Evolutionary conservation across 176 grass and related monocot species (phyloP).

Genomic region (bread wheat (Triticum aestivum)): DNA sequence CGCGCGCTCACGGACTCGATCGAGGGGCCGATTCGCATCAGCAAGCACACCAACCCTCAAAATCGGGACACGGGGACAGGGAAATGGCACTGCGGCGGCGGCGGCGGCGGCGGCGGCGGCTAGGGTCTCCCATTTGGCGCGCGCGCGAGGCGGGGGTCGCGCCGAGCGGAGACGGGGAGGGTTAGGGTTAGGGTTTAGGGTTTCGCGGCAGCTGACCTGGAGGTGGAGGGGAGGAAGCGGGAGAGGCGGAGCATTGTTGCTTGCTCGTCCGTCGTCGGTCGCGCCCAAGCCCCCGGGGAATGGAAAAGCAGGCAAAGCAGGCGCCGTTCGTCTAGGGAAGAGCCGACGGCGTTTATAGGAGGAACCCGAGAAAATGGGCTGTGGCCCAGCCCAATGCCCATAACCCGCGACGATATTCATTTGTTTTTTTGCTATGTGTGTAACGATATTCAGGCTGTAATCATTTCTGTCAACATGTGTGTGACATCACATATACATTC

Average conservation of each 20-base stretch:
- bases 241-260: constrained; percentile 46
- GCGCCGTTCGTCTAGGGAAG: constrained; percentile 18
- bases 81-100: not conserved
- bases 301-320: not conserved
- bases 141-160: not conserved
- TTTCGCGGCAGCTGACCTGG: constrained; percentile 28
- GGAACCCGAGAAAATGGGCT: not conserved
- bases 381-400: not conserved
- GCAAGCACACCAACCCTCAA: not conserved
- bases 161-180: not conserved
- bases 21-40: not conserved
- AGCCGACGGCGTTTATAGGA: not conserved
- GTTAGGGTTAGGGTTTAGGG: constrained; percentile 18
- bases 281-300: not conserved
- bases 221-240: constrained; percentile 47
- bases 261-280: not conserved
- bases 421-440: not conserved
- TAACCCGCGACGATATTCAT: not conserved
- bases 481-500: too few species aligned
- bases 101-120: not conserved
- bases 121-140: not conserved
- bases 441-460: too few species aligned
- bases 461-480: too few species aligned
- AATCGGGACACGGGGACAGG: not conserved
- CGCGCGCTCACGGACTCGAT: not conserved